Evolutionary conservation across 176 grass and related monocot genomes (phyloP), one percentile per base, ranked within the genome.

Genomic region (Ampelocalamus luodianensis): DNA sequence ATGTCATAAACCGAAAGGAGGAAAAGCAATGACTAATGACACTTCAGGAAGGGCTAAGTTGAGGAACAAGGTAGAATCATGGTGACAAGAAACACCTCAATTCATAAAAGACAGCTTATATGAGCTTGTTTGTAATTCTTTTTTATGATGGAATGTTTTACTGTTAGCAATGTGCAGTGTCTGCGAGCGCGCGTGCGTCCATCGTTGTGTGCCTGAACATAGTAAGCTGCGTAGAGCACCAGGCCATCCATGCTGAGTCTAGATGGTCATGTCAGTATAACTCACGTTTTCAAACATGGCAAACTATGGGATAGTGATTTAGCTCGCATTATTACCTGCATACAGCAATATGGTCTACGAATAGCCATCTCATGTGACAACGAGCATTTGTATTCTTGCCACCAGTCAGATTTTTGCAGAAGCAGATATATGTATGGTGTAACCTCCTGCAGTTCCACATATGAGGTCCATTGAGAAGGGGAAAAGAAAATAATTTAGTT

Each of bases 381-480:
- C 10, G 67, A 93, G 78, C 93, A 91, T 71, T 88, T 82, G 71
- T 98, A 98, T 65, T 90, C 83, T 82, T 87, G 83, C 93, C 91
- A 98, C 96, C 96, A 98, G 38, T 69, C 79, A 79, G 91, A 90
- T 76, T 74, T 87, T 90, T 86, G 76, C 50, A 98, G 82, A 83
- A 98, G 78, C 7, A 2, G 4, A 81, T 93, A 90, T 78, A 95
- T 95, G 71, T 87, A 79, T 76, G 91, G 80, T 46, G 93, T 95
- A 68, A 98, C 88, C 80, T 98, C 96, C 96, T 98, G 84, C 27
- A 83, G 18, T 76, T 88, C 74, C 22, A 89, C 64, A 72, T 69
- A 89, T 83, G 8, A 86, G 72, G 68, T 24, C 5, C 27, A 54
- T 2, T 62, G n/a, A 86, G 6, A 32, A 79, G 34, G 10, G 17